Evolutionary conservation across 139 green algal genomes (phyloP).

Genomic region (Chlorella vulgaris): DNA sequence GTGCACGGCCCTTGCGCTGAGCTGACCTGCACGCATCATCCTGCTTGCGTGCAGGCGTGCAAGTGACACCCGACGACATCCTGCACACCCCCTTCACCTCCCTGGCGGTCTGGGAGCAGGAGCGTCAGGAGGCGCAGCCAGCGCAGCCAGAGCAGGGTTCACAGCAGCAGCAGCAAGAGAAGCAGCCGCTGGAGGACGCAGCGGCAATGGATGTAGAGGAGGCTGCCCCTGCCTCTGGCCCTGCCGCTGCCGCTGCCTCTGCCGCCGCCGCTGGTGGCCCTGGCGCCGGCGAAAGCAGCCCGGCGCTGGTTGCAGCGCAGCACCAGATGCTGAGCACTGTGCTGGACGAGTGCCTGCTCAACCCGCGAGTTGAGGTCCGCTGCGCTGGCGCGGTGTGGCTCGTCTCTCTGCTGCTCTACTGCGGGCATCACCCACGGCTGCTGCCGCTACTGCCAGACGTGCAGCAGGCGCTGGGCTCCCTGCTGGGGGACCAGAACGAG

Average conservation of each 20-base stretch:
- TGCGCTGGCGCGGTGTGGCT: constrained; percentile 80
- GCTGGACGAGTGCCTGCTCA: constrained; percentile 64
- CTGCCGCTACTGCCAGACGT: constrained; percentile 56
- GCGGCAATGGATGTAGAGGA: constrained; percentile 36
- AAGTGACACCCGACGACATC: constrained; percentile 52
- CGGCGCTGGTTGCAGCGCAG: constrained; percentile 33
- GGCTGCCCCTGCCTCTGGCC: no score
- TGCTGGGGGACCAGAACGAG: constrained; percentile 86
- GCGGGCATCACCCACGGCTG: constrained; percentile 54
- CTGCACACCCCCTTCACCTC: constrained; percentile 54
- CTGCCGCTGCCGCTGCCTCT: not conserved
- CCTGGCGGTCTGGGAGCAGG: constrained; percentile 39
- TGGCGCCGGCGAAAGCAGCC: not conserved
- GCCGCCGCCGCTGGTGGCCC: not conserved
- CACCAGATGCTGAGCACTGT: constrained; percentile 48
- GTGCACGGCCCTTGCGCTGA: no score
- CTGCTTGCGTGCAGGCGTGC: constrained; percentile 40
- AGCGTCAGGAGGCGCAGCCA: not conserved
- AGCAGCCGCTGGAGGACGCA: not conserved
- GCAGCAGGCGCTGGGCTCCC: constrained; percentile 36
- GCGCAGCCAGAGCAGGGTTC: not conserved
- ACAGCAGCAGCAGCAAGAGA: not conserved
- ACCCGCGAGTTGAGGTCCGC: constrained; percentile 66
- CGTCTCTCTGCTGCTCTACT: constrained; percentile 79
- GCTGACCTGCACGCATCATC: no score